Base-by-base conservation (phyloP, 177 flowering plant species). In the Vitis hybrid region DNA sequence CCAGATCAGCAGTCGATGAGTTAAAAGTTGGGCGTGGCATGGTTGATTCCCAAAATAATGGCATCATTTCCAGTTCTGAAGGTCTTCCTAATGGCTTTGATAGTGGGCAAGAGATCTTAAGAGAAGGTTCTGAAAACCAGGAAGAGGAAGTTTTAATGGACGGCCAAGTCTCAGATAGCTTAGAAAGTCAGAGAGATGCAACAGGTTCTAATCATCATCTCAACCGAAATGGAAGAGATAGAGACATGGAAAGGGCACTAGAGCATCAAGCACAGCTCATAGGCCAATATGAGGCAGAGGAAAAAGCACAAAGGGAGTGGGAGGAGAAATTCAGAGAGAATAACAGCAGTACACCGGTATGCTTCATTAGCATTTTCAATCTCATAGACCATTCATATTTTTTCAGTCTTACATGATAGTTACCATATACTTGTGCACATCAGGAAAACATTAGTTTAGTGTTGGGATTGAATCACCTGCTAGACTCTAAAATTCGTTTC, bases 261-360 rank as follows among this genome's bases (percentile, higher is more conserved):
- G 85, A 86, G 67, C 80, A 81, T 60, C 91, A 85, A 64, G 88
- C 89, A n/a, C 85, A 86, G 69, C 89, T 91, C 51, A 85, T 94
- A 67, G 88, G 76, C 58, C 80, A 57, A 59, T 85, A 84, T 83
- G 88, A 86, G 83, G 94, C 80, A 50, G 89, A 92, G 83, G 97
- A 91, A 83, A 85, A 83, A 72, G 97, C 93, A 68, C 97, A 94
- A 77, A 85, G 86, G 74, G 92, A 94, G 73, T 92, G 97, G 97
- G 98, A 92, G 73, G 89, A 89, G 80, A 88, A 87, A 77, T 88
- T 75, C 76, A 81, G 79, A 70, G 97, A 88, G 73, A 86, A 81
- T 74, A 86, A 83, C 67, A 72, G 68, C 71, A 69, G 78, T 57
- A 79, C 82, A 58, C 88, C 78, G 86, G 97, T 94, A 87, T 80